Base-by-base conservation (phyloP, 352 stramenopile genomes). In the Aphanomyces astaci region DNA sequence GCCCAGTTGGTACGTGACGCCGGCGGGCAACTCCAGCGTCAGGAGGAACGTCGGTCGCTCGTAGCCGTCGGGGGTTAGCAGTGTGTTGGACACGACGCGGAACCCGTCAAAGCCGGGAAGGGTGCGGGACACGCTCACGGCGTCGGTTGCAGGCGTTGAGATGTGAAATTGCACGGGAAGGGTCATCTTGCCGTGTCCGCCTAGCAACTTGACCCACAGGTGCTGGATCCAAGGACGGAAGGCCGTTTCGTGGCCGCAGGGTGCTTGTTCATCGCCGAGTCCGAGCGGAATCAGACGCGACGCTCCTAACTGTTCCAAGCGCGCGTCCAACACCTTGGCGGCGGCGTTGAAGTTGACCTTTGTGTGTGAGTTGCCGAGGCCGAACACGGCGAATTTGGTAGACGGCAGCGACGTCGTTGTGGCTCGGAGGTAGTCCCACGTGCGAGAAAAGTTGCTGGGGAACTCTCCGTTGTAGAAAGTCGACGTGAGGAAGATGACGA, bases 391-490 rank as follows among this genome's bases (percentile, higher is more conserved):
- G 40, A 68, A 68, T 39, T 68, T 68, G 11, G 48, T 39, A 9
- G 53, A 30, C 1, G 19, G 11, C 43, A 68, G n/a, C 1, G 39
- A 30, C 22, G 25, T 10, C 3, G 24, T 27, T 4, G 53, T 51
- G 0, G 22, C 59, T 19, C 39, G 53, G 51, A 68, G 62, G 31
- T 30, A 68, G 7, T 68, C 62, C 62, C 62, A 68, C 19, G 19
- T 43, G 9, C 33, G 9, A 9, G 28, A 40, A 57, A 68, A 68
- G 46, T 68, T 68, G 51, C 13, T 68, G 11, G 62, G 62, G 36
- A 68, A 68, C 31, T 68, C 62, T 19, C 62, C 62, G 36, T 68
- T 68, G 51, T 68, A 68, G 32, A 68, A 68, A 3, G 62, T 68
- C 2, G 62, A 68, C 51, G 62, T 68, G 51, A 68, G 53, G 36